phyloP scores from a whole-genome alignment of 345 rosid species.

The Eucalyptus tenuipes region DNA sequence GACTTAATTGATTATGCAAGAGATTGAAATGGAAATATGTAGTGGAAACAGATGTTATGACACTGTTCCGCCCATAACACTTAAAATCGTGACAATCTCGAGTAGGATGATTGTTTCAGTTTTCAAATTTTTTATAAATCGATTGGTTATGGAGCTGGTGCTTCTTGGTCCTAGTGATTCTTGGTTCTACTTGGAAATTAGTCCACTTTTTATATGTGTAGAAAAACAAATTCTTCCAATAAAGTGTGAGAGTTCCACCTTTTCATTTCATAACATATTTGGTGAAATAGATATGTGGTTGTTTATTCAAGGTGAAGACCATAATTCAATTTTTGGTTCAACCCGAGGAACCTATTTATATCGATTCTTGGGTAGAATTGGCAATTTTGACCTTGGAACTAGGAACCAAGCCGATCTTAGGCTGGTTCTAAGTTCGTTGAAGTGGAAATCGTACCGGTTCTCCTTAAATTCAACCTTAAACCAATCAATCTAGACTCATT shows the following conservation, averaged over 20 bases:
- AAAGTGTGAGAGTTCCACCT: too few relatives aligned
- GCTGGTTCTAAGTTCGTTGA: rapidly evolving
- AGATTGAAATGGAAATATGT: neutral
- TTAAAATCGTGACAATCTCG: neutral
- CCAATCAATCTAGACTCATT: rapidly evolving
- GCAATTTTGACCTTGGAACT: neutral
- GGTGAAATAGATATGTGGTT: too few relatives aligned
- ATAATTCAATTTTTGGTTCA: too few relatives aligned
- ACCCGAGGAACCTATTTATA: neutral
- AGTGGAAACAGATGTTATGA: neutral
- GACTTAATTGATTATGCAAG: rapidly evolving
- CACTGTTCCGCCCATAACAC: neutral
- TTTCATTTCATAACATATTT: too few relatives aligned
- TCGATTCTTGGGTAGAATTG: neutral
- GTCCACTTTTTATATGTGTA: neutral
- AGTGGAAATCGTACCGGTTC: rapidly evolving
- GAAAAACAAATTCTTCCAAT: too few relatives aligned
- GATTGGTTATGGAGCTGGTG: rapidly evolving
- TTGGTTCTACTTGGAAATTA: neutral
- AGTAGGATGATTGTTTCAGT: too few relatives aligned
- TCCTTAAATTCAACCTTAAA: neutral
- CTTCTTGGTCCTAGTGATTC: neutral
- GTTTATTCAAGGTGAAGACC: neutral
- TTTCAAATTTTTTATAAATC: neutral
- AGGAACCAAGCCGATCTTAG: rapidly evolving